Base-by-base conservation (phyloP, 129 eudicot species). In the Lonicera japonica region DNA sequence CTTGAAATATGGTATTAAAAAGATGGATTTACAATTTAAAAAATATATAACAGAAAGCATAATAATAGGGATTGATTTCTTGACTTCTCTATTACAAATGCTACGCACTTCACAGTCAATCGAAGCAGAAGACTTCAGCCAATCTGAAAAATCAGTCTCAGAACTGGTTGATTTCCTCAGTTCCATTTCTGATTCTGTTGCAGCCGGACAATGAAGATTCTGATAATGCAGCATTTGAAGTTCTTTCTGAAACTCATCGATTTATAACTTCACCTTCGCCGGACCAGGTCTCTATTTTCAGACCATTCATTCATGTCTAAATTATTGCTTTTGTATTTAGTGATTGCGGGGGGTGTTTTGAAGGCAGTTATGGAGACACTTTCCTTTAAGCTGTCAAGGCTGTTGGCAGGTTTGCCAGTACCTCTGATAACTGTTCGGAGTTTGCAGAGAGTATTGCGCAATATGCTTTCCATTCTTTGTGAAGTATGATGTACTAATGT, bases 351-450 rank as follows among this genome's bases (percentile, higher is more conserved):
- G 21, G 43, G 39, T 65, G 23, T 59, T 66, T n/a, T 62, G 52
- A 70, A 92, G 98, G 87, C 66, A 15, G 82, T 92, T 67, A 59
- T 78, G 64, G 98, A 92, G 67, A 86, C 80, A 12, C 75, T 92
- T 20, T 80, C 98, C 0, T 92, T 82, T 76, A 86, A 84, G 81
- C 65, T 87, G 76, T 91, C 91, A 2, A 85, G 79, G 86, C 81
- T 12, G 96, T 74, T 9, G 86, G 85, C 51, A 82, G 77, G 77
- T 74, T 92, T 56, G 81, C 82, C 6, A 77, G 86, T 56, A 71
- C 20, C 47, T 92, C 95, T 17, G 54, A 54, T 11, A 92, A 86
- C 75, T 82, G 96, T 69, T 69, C 58, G 61, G 89, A 78, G 64
- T 45, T 82, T 66, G 87, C 78, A 17, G 83, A 75, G 63, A 63